These are phyloP conservation scores for Lactarius sanguifluus DNA, from an alignment of 768 basidiomycete species.

Conservation along the genomic window DNA sequence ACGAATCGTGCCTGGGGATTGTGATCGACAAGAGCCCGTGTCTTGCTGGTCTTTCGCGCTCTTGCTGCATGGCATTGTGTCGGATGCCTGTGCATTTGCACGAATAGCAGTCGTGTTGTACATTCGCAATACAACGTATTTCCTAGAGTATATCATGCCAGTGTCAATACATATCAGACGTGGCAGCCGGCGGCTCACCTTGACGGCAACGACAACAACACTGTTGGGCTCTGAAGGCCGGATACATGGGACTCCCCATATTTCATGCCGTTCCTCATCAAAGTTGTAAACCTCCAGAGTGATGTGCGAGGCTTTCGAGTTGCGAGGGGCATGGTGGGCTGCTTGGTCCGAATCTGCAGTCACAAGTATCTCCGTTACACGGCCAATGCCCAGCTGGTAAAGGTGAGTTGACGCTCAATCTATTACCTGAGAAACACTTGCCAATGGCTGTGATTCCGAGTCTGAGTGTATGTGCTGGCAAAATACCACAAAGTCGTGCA, in stretches of 20 bases:
- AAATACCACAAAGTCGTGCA: not conserved
- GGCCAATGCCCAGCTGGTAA: no score
- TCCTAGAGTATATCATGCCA: not conserved
- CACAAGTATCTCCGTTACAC: no score
- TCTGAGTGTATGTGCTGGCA: no score
- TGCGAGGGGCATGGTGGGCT: not conserved
- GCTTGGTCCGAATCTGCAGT: no score
- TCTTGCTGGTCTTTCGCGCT: not conserved
- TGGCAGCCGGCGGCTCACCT: not conserved
- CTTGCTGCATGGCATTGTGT: not conserved
- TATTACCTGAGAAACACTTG: no score
- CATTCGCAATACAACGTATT: not conserved
- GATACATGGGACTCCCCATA: not conserved
- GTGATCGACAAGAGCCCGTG: not conserved
- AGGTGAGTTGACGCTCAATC: no score
- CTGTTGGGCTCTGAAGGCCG: not conserved
- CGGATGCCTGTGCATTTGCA: not conserved
- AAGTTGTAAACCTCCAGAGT: not conserved
- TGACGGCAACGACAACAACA: not conserved
- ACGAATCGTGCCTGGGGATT: not conserved
- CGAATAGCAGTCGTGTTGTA: not conserved
- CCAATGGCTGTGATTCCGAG: no score
- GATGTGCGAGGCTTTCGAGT: not conserved
- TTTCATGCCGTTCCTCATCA: not conserved
- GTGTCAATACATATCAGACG: not conserved